phyloP scores from a whole-genome alignment of 495 filamentous ascomycete genomes.

The Aspergillus coremiiformis region DNA sequence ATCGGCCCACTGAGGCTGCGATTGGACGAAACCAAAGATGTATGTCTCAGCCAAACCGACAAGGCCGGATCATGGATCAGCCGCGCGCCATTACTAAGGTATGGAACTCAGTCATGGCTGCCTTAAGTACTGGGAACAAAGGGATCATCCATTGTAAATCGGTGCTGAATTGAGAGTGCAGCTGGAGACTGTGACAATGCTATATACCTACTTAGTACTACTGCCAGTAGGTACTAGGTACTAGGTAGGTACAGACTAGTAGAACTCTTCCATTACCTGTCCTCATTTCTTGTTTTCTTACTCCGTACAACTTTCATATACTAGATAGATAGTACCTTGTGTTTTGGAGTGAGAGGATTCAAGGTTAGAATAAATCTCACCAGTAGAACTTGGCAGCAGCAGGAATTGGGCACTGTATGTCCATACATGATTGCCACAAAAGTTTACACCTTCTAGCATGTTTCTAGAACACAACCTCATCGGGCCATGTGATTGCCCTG shows the following conservation, averaged over 20 bases:
- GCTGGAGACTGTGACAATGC: too few relatives aligned
- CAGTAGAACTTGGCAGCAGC: too few relatives aligned
- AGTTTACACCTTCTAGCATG: conserved; percentile 7
- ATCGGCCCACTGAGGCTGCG: neutral
- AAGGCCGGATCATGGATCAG: conserved; percentile 13
- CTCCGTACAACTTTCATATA: neutral
- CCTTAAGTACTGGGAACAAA: neutral
- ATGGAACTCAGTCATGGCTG: conserved; percentile 12
- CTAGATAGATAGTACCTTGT: too few relatives aligned
- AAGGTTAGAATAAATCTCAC: too few relatives aligned
- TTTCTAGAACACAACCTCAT: conserved; percentile 18
- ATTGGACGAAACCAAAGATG: neutral
- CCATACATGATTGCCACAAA: neutral
- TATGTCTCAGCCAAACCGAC: neutral
- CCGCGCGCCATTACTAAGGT: too few relatives aligned
- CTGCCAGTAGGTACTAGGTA: too few relatives aligned
- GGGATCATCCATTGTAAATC: neutral
- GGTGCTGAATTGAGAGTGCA: too few relatives aligned
- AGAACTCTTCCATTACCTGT: neutral
- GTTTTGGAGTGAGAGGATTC: too few relatives aligned
- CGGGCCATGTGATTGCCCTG: conserved; percentile 6
- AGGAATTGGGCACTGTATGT: too few relatives aligned
- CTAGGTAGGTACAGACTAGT: neutral
- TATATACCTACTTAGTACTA: too few relatives aligned
- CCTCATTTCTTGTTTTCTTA: neutral